phyloP scores from a whole-genome alignment of 768 basidiomycete genomes.

The Chalciporus sphaerocephalus region DNA sequence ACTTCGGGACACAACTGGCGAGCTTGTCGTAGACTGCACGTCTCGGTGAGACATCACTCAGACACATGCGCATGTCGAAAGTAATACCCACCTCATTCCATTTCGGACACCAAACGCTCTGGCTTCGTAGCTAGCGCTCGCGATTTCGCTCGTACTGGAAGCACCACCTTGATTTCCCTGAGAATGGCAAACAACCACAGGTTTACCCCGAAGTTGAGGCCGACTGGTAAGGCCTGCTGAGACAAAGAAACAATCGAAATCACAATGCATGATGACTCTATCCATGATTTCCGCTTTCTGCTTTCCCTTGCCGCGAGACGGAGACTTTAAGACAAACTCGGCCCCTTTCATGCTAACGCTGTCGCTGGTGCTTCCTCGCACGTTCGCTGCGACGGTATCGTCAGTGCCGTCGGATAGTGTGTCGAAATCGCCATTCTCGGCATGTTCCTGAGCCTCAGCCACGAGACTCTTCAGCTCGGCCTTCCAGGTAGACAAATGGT shows the following conservation, averaged over 20 bases:
- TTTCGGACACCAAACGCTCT: slow-evolving; percentile 83
- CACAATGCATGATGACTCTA: slow-evolving; percentile 83
- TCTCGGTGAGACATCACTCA: slow-evolving; percentile 1
- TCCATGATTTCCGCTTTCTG: slow-evolving; percentile 46
- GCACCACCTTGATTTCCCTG: slow-evolving; percentile 68
- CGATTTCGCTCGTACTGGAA: slow-evolving; percentile 90
- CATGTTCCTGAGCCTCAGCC: slow-evolving; percentile 69
- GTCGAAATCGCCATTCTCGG: slow-evolving; percentile 39
- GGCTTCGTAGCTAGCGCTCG: slow-evolving; percentile 93
- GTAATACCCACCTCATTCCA: slow-evolving; percentile 77
- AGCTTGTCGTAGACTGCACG: slow-evolving; percentile 68
- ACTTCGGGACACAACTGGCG: slow-evolving; percentile 69
- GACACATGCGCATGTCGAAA: neutral
- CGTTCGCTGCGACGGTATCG: neutral
- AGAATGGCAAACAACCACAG: slow-evolving; percentile 94
- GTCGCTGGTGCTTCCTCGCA: slow-evolving; percentile 1
- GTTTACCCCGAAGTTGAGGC: slow-evolving; percentile 80
- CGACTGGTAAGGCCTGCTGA: slow-evolving; percentile 79
- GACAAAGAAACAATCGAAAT: slow-evolving; percentile 97
- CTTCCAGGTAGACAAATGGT: slow-evolving; percentile 91
- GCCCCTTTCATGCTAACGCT: slow-evolving; percentile 52
- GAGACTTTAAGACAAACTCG: slow-evolving; percentile 46
- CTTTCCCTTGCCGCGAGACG: slow-evolving; percentile 48
- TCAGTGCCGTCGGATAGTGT: neutral
- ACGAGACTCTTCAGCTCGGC: slow-evolving; percentile 80